Conservation (phyloP, 495 filamentous ascomycete species). For the Trichoderma orchidacearum region DNA sequence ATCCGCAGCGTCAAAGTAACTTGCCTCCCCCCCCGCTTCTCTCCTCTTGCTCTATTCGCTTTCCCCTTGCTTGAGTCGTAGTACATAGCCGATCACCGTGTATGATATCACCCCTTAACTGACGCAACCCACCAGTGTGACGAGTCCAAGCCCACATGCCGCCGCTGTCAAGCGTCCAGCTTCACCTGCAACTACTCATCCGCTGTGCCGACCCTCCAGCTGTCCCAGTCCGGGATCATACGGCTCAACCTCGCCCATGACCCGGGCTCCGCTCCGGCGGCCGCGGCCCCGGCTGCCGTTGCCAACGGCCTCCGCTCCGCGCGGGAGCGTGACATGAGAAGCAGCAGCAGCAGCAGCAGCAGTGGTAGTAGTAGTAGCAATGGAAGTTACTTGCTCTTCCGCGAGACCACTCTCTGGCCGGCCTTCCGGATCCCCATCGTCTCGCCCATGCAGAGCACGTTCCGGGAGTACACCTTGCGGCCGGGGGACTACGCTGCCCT, state of each 20-base stretch:
- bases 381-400: too few relatives aligned
- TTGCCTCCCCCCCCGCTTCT: not conserved
- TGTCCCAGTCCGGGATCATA: conserved; percentile 14
- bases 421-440: not conserved
- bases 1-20: conserved; percentile 28
- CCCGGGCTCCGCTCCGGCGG: conserved; percentile 5
- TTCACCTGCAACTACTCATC: conserved; percentile 27
- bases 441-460: conserved; percentile 2
- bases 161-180: conserved; percentile 24
- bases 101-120: not conserved
- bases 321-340: too few relatives aligned
- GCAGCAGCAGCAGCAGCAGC: too few relatives aligned
- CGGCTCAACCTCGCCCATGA: conserved; percentile 7
- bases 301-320: not conserved
- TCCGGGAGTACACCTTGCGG: not conserved
- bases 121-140: conserved; percentile 23
- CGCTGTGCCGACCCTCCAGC: conserved; percentile 16
- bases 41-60: not conserved
- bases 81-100: not conserved
- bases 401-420: not conserved
- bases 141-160: conserved; percentile 26
- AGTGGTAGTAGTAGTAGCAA: too few relatives aligned
- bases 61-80: not conserved
- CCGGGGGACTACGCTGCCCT: not conserved
- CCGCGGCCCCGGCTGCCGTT: conserved; percentile 5